Percentiles rank a stretch among this genome's conserved stretches.
phyloP scores from a whole-genome alignment of 2,329 filamentous ascomycete species.

The Aspergillus novoparasiticus region DNA sequence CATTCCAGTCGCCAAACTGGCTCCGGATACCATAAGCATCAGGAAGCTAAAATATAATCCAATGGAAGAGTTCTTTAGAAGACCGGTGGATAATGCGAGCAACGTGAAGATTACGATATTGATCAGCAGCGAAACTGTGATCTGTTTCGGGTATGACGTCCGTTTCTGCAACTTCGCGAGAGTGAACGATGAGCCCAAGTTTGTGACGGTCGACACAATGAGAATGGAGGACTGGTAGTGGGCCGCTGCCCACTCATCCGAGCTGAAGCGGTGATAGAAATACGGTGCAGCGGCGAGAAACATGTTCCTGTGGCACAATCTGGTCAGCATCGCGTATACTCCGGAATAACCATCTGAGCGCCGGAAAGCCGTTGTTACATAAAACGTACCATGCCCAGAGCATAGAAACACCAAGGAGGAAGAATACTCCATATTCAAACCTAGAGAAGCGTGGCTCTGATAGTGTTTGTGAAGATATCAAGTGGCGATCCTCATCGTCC shows the following conservation, averaged over 20 bases:
- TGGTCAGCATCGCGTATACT: slow-evolving; percentile 3
- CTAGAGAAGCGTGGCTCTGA: slow-evolving; percentile 66
- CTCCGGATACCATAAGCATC: slow-evolving; percentile 76
- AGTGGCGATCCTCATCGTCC: slow-evolving; percentile 33
- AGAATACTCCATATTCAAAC: slow-evolving; percentile 83
- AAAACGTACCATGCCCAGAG: slow-evolving; percentile 85
- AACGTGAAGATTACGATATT: slow-evolving; percentile 77
- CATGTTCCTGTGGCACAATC: slow-evolving; percentile 74
- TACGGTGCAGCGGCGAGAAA: slow-evolving; percentile 94
- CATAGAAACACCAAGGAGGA: slow-evolving; percentile 87
- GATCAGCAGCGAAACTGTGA: slow-evolving; percentile 73
- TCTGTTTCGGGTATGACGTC: slow-evolving; percentile 86
- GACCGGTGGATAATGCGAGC: slow-evolving; percentile 75
- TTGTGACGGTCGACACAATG: slow-evolving; percentile 82
- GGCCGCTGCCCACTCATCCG: slow-evolving; percentile 68
- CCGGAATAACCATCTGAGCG: neutral
- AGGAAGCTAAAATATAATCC: slow-evolving; percentile 76
- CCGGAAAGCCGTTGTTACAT: neutral
- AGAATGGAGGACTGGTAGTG: slow-evolving; percentile 91
- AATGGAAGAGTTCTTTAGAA: slow-evolving; percentile 65
- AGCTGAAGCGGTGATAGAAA: slow-evolving; percentile 79
- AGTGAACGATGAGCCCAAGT: slow-evolving; percentile 73
- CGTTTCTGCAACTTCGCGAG: slow-evolving; percentile 78
- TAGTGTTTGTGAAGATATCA: slow-evolving; percentile 13
- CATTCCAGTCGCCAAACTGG: slow-evolving; percentile 78